These are phyloP conservation scores for Acephala macrosclerotiorum DNA, from an alignment of 2,329 filamentous ascomycete genomes.

Conservation along the genomic window DNA sequence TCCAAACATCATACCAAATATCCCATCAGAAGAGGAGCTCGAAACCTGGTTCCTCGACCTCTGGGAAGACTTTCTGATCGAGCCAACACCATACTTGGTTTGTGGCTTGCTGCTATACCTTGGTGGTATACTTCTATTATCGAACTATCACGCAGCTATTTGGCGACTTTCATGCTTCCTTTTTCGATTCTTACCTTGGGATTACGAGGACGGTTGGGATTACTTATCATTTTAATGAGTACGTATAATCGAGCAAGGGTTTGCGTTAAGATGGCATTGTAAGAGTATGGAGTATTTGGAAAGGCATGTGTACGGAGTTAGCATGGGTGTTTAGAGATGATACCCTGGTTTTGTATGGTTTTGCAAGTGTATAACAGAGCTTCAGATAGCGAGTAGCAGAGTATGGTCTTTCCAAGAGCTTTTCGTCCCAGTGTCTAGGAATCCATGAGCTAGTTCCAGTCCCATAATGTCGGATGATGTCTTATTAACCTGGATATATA, in stretches of 20 bases:
- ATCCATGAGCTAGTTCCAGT: too few species aligned
- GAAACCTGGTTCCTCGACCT: conserved; percentile 37
- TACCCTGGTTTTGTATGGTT: conserved; percentile 22
- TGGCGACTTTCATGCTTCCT: conserved; percentile 34
- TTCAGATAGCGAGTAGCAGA: background rate
- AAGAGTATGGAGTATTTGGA: conserved; percentile 11
- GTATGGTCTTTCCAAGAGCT: background rate
- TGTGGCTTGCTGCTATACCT: conserved; percentile 35
- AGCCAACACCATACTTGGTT: conserved; percentile 40
- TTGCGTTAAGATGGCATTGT: conserved; percentile 8
- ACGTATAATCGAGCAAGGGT: conserved; percentile 7
- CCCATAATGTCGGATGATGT: too few species aligned
- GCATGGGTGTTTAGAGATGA: conserved; percentile 15
- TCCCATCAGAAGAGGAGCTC: conserved; percentile 30
- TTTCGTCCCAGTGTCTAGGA: background rate
- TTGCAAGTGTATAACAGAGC: background rate
- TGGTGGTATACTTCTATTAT: conserved; percentile 34
- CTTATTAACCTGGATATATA: too few species aligned
- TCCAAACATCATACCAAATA: conserved; percentile 23
- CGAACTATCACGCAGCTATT: conserved; percentile 31
- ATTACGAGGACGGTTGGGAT: conserved; percentile 29
- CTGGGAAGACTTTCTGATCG: conserved; percentile 38
- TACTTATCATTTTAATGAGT: background rate
- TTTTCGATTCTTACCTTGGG: conserved; percentile 36
- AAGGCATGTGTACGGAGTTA: background rate